A percentile compares a stretch with the other conserved stretches of the same genome.
Evolutionary conservation across 176 grass and related monocot genomes (phyloP).

Genomic region (Miscanthus lutarioriparius): DNA sequence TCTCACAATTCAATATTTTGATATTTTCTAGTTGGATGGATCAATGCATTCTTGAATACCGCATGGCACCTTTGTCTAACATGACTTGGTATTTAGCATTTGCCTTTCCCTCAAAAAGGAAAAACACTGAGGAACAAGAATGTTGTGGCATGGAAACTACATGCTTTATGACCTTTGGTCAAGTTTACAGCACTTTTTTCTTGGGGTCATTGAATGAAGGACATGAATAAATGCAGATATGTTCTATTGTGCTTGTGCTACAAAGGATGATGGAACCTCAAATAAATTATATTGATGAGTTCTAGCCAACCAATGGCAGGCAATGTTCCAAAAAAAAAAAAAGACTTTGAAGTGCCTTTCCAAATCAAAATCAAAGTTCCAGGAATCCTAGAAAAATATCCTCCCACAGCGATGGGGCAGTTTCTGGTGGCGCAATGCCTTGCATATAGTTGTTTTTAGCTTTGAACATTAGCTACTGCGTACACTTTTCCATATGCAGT

Average conservation of each 20-base stretch:
- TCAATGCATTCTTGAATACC: background rate
- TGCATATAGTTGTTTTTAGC: constrained; percentile 7
- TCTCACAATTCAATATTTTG: background rate
- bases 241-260: constrained; percentile 8
- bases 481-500: constrained; percentile 55
- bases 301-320: constrained; percentile 40
- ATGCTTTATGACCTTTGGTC: constrained; percentile 29
- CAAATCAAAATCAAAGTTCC: constrained; percentile 42
- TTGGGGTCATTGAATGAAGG: constrained; percentile 31
- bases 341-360: constrained; percentile 40
- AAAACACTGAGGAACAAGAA: constrained; percentile 9
- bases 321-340: constrained; percentile 36
- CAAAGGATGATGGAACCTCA: constrained; percentile 37
- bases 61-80: background rate
- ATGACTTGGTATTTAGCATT: constrained; percentile 13
- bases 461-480: constrained; percentile 34
- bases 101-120: background rate
- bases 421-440: constrained; percentile 30
- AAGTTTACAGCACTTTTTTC: constrained; percentile 28
- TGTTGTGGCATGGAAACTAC: background rate
- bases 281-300: constrained; percentile 37
- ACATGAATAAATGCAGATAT: constrained; percentile 26
- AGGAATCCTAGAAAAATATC: constrained; percentile 21
- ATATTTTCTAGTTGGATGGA: background rate
- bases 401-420: constrained; percentile 25